Evolutionary conservation across 345 rosid genomes (phyloP).

Genomic region (Rubroshorea leprosula): DNA sequence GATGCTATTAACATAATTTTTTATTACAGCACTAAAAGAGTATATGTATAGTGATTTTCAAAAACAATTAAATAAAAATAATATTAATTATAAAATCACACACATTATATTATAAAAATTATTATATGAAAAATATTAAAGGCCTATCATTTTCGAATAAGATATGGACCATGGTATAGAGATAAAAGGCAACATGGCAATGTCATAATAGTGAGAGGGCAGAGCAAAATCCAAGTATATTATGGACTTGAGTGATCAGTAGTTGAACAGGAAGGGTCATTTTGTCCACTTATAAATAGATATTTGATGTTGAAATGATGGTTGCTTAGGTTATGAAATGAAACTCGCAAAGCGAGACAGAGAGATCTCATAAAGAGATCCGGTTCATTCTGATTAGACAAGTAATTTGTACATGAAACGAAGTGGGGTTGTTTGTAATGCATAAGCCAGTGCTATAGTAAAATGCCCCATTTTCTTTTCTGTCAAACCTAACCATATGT

Average conservation of each 20-base stretch:
- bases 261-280: not conserved
- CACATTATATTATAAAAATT: too few species aligned
- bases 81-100: too few species aligned
- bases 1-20: too few species aligned
- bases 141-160: too few species aligned
- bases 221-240: not conserved
- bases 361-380: conserved; percentile 32
- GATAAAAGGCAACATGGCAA: too few species aligned
- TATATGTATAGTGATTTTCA: too few species aligned
- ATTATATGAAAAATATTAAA: too few species aligned
- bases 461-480: conserved; percentile 6
- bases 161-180: too few species aligned
- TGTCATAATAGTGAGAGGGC: too few species aligned
- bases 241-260: not conserved
- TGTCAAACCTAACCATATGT: conserved; percentile 2
- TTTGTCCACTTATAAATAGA: not conserved
- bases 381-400: conserved; percentile 27
- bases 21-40: too few species aligned
- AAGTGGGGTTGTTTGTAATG: conserved; percentile 19
- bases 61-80: too few species aligned
- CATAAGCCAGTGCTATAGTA: not conserved
- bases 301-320: conserved; percentile 11
- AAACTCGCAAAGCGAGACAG: conserved; percentile 13
- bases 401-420: conserved; percentile 11
- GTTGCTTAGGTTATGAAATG: conserved; percentile 1